Evolutionary conservation across 805 yeast species (phyloP), one percentile per base, ranked within the genome.

Genomic region (Sugiyamaella marilandica): DNA sequence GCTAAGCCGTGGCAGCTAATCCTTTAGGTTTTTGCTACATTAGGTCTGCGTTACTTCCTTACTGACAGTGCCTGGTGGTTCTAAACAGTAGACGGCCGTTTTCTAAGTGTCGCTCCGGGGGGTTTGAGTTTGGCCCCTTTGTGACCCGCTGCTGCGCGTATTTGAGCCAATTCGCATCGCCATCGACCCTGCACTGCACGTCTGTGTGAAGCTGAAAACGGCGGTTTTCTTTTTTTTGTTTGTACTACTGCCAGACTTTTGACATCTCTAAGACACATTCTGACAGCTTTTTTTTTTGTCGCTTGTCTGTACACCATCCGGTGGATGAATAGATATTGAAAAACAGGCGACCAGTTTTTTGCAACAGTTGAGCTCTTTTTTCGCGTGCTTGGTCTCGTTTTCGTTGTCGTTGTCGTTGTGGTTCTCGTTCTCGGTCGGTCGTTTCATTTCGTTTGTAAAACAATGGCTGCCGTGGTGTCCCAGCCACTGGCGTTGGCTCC

Each of bases 401-500:
- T 49, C 43, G 10, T 43, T 43, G 33, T 41, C 47, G 18, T 24
- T 10, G 19, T 37, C 50, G 41, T 44, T 46, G 36, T 11, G n/a
- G 10, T 43, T 43, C 32, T 41, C 47, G 18, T 24, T 10, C n/a
- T 37, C 50, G 41, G 47, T 46, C 8, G 10, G 29, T 24, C 29
- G 29, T 24, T 24, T 24, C 29, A 7, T 32, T 35, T 10, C 10
- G 10, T 18, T n/a, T 7, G 14, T 33, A 2, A 5, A 21, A 41
- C 14, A 33, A 55, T 53, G 59, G 49, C 59, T 11, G 49, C 51
- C n/a, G 48, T 45, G 5, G 31, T 41, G 39, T 41, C 53, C 21
- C 51, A 49, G 31, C 58, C 49, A 45, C 36, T 49, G 51, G 55
- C 54, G 16, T 35, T 55, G 41, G 52, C 53, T 10, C 46, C 56